Conservation (phyloP, 495 filamentous ascomycete species). For the Trichoderma asperelloides region DNA sequence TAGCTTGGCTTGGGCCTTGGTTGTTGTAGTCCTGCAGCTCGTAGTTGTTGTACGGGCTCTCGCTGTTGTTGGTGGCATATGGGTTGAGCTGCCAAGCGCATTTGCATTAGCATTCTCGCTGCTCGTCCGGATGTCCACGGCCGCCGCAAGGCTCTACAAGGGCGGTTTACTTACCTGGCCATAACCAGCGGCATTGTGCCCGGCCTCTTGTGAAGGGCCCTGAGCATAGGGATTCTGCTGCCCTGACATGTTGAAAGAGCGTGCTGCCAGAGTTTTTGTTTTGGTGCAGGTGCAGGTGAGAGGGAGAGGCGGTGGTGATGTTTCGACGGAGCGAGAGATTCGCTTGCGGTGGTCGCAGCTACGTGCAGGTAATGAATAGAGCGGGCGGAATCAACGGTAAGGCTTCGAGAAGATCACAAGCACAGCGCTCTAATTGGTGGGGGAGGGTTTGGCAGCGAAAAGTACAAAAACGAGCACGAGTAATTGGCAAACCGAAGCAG, state of each 20-base stretch:
- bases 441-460: background rate
- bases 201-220: constrained; percentile 28
- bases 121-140: background rate
- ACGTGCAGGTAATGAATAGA: background rate
- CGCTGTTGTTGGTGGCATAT: constrained; percentile 10
- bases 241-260: constrained; percentile 33
- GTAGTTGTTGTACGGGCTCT: constrained; percentile 24
- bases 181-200: constrained; percentile 34
- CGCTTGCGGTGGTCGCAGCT: background rate
- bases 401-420: background rate
- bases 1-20: constrained; percentile 11
- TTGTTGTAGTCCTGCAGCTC: constrained; percentile 14
- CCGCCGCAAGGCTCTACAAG: background rate
- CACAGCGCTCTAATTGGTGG: constrained; percentile 4
- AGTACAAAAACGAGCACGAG: background rate
- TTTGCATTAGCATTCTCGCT: constrained; percentile 18
- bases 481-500: background rate
- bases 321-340: background rate
- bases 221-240: constrained; percentile 34
- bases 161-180: constrained; percentile 11
- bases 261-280: background rate
- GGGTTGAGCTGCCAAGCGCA: constrained; percentile 1
- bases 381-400: background rate
- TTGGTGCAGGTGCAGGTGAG: background rate
- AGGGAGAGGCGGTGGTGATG: background rate